Percentiles rank a stretch among this genome's conserved stretches.
phyloP scores from a whole-genome alignment of 371 early-diverging fungal genomes.

The Mortierella sp. region DNA sequence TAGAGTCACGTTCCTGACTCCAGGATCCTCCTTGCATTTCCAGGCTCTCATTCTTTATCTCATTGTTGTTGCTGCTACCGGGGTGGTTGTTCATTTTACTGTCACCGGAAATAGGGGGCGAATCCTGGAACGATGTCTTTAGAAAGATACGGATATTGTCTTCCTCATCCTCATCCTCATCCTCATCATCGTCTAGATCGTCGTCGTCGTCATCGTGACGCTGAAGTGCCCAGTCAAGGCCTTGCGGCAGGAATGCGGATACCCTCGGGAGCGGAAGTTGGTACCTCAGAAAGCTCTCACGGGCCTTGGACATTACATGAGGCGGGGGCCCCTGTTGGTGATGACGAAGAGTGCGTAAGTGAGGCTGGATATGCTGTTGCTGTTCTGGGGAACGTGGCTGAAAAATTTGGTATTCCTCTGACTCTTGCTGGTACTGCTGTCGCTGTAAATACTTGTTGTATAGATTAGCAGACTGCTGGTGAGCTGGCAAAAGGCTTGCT shows the following conservation, averaged over 20 bases:
- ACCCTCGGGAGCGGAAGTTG: slow-evolving; percentile 20
- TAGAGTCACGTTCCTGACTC: slow-evolving; percentile 1
- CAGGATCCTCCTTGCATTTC: slow-evolving; percentile 1
- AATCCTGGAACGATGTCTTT: not conserved
- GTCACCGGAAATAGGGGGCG: not conserved
- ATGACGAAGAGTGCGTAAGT: not conserved
- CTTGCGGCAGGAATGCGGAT: slow-evolving; percentile 31
- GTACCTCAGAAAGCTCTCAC: slow-evolving; percentile 11
- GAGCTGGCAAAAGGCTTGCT: slow-evolving; percentile 15
- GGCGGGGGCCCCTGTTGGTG: slow-evolving; percentile 14
- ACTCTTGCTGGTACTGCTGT: slow-evolving; percentile 9
- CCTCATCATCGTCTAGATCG: slow-evolving; percentile 2
- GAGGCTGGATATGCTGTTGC: slow-evolving; percentile 7
- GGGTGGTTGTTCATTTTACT: not conserved
- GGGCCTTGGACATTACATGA: not conserved
- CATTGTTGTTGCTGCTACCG: not conserved
- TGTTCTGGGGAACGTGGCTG: slow-evolving; percentile 1
- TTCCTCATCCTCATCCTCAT: slow-evolving; percentile 6
- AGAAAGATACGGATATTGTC: slow-evolving; percentile 11
- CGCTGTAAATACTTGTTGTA: slow-evolving; percentile 18
- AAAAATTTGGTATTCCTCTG: slow-evolving; percentile 2
- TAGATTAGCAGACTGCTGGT: slow-evolving; percentile 14
- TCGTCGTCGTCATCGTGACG: not conserved
- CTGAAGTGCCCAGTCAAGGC: slow-evolving; percentile 22
- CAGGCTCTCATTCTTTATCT: not conserved